Base-by-base conservation (phyloP, 192 early-diverging fungal species). In the Linderina pennispora region DNA sequence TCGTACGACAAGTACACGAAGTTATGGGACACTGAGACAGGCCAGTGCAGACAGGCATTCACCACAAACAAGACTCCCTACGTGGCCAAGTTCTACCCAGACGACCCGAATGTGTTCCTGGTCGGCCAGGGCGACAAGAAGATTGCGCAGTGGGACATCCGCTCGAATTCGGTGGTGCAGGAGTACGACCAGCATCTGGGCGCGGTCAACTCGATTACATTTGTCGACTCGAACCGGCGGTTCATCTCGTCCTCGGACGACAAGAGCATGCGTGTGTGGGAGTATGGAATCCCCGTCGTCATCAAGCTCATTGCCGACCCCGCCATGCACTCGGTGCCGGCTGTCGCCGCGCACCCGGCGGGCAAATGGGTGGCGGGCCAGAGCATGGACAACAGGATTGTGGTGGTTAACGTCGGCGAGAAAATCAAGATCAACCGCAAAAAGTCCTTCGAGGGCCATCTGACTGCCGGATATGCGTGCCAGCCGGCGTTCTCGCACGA, bases 21-120 rank as follows among this genome's bases (percentile, higher is more conserved):
- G 61, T 64, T 94, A 21, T 99, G 97, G 97, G 97, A 99, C 54
- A 97, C 94, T 0, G 97, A 99, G 51, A 99, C 97, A 4, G 93
- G 94, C 14, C 62, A 90, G 67, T 94, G 91, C 49, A 82, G 88
- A 16, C 79, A 78, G 4, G 53, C 75, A 9, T 91, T 88, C 50
- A 87, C 86, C 2, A 23, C 21, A 11, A 81, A 87, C 22, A 81
- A 82, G 36, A 80, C 88, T 2, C 94, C 94, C 21, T 86, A 91
- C 53, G 91, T 90, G 36, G 84, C 92, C 9, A 84, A 77, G 50
- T 97, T 96, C 73, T 88, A 96, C 52, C 97, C 97, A 1, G 88
- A 89, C 33, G 78, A 97, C 45, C 86, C 92, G 33, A 75, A 97
- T 49, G 43, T 91, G 13, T 90, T 99, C 54, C 65, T 99, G 53